These are phyloP conservation scores for Capsicum chinense DNA, from an alignment of 257 asterid species.

Conservation along the genomic window DNA sequence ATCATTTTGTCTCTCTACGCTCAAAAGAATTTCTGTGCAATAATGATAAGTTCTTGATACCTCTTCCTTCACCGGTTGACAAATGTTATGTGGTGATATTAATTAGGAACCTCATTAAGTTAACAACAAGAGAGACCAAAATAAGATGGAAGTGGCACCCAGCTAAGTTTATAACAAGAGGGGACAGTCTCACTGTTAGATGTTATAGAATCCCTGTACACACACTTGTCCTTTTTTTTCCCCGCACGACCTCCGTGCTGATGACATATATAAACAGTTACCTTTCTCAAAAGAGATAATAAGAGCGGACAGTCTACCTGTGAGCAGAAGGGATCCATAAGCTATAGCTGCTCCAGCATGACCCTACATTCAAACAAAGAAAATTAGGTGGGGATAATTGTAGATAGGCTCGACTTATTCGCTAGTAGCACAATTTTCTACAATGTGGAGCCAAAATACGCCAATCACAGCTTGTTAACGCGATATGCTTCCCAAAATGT, in stretches of 20 bases:
- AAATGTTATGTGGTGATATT: background rate
- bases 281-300: background rate
- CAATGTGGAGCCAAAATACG: background rate
- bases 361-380: slow-evolving; percentile 58
- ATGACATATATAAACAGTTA: background rate
- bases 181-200: background rate
- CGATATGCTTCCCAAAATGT: background rate
- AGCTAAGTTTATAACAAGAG: background rate
- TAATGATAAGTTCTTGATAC: background rate
- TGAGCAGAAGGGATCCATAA: slow-evolving; percentile 86
- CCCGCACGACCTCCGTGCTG: background rate
- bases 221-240: background rate
- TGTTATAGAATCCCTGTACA: background rate
- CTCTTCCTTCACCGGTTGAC: background rate
- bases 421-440: background rate
- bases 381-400: slow-evolving; percentile 20
- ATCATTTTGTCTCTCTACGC: background rate
- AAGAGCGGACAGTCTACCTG: slow-evolving; percentile 45
- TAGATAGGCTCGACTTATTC: slow-evolving; percentile 4
- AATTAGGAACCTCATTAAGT: background rate
- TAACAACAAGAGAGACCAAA: background rate
- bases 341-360: slow-evolving; percentile 93
- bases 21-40: background rate
- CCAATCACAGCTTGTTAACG: background rate
- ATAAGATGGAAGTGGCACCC: background rate